Evolutionary conservation across 768 basidiomycete genomes (phyloP).

Genomic region (Mycena filopes): DNA sequence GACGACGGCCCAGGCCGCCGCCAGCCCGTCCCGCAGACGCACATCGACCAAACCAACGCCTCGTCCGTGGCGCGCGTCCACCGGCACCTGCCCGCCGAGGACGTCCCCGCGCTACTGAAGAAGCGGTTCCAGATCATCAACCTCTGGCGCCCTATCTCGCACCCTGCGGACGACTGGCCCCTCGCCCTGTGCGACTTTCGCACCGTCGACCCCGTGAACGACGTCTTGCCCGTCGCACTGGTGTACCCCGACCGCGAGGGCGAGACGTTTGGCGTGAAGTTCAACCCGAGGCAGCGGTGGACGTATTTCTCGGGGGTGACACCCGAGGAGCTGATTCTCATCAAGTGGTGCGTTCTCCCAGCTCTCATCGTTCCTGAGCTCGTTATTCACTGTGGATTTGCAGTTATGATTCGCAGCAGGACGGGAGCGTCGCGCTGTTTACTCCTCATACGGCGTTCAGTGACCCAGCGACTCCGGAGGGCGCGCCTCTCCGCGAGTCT

Average conservation of each 20-base stretch:
- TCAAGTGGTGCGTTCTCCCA: constrained; percentile 48
- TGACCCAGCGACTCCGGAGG: constrained; percentile 63
- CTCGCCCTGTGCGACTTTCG: constrained; percentile 55
- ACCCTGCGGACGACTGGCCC: constrained; percentile 51
- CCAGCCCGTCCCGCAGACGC: constrained; percentile 44
- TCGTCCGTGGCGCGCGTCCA: constrained; percentile 49
- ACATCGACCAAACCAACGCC: constrained; percentile 53
- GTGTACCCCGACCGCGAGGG: constrained; percentile 49
- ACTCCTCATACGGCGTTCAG: constrained; percentile 74
- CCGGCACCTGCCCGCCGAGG: constrained; percentile 49
- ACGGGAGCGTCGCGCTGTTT: constrained; percentile 58
- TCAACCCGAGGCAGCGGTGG: constrained; percentile 49
- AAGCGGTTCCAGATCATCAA: constrained; percentile 60
- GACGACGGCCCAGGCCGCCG: constrained; percentile 40
- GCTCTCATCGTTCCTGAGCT: constrained; percentile 2
- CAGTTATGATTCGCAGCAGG: constrained; percentile 44
- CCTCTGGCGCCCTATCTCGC: constrained; percentile 56
- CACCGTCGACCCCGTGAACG: constrained; percentile 44
- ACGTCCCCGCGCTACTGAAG: constrained; percentile 47
- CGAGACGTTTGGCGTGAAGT: constrained; percentile 49
- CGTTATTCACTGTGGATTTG: constrained; percentile 7
- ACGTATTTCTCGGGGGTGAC: constrained; percentile 48
- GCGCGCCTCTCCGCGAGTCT: constrained; percentile 61
- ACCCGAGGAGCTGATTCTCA: constrained; percentile 47
- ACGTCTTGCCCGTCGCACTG: constrained; percentile 45